Percentiles rank a stretch among this genome's conserved stretches.
These are phyloP conservation scores for Akanthomyces uredinophilus DNA, from an alignment of 2,329 filamentous ascomycete species.

Conservation along the genomic window DNA sequence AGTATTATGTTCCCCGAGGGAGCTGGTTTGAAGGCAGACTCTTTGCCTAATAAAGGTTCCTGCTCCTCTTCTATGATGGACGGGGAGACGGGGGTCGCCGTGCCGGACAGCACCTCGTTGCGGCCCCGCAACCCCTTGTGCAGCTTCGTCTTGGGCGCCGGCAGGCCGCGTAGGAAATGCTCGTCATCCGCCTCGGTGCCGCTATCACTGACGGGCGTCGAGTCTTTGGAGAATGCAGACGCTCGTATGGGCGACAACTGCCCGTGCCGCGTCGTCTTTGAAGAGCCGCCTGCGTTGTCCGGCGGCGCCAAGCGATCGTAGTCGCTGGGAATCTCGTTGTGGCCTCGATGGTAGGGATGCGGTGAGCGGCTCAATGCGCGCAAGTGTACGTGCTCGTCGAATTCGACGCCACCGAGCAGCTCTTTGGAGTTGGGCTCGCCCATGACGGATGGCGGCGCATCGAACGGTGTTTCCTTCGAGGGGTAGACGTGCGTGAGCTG, in stretches of 20 bases:
- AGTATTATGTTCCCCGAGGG: conserved; percentile 20
- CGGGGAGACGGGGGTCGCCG: conserved; percentile 52
- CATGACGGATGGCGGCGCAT: conserved; percentile 35
- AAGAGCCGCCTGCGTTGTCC: not conserved
- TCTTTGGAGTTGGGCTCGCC: conserved; percentile 38
- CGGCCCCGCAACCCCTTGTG: conserved; percentile 72
- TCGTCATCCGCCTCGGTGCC: conserved; percentile 96
- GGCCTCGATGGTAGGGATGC: conserved; percentile 61
- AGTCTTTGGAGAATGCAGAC: conserved; percentile 42
- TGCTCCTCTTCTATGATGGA: conserved; percentile 39
- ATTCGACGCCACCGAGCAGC: conserved; percentile 28
- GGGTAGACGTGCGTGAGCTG: not conserved
- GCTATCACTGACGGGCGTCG: conserved; percentile 71
- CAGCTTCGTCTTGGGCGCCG: conserved; percentile 65
- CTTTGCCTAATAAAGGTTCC: conserved; percentile 21
- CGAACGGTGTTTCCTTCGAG: not conserved
- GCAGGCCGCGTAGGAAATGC: conserved; percentile 77
- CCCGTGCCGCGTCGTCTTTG: conserved; percentile 12
- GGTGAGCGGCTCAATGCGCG: conserved; percentile 56
- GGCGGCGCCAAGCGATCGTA: conserved; percentile 31
- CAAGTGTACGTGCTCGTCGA: conserved; percentile 35
- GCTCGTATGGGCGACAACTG: conserved; percentile 22
- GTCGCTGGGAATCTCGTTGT: conserved; percentile 49
- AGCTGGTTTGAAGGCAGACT: conserved; percentile 15
- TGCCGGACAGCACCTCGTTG: conserved; percentile 49